Conservation (phyloP, 2,329 filamentous ascomycete genomes). For the Fusarium virguliforme region DNA sequence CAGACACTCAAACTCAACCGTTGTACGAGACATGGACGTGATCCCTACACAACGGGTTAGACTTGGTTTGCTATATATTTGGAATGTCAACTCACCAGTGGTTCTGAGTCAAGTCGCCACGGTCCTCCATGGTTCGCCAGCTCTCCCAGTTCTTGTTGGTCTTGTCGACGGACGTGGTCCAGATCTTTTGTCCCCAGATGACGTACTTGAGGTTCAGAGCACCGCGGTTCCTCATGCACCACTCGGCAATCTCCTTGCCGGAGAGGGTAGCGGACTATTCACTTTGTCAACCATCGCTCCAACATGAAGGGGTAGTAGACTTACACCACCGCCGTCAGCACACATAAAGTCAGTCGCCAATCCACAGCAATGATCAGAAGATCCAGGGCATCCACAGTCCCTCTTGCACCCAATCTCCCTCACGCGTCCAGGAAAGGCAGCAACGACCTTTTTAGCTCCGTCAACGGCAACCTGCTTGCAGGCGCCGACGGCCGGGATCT, state of each 20-base stretch:
- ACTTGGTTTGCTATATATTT: background rate
- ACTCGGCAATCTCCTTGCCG: slow-evolving; percentile 64
- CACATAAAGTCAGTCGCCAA: slow-evolving; percentile 59
- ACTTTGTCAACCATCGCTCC: background rate
- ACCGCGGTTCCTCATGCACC: slow-evolving; percentile 63
- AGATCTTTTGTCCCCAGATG: slow-evolving; percentile 67
- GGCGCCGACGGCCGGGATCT: slow-evolving; percentile 55
- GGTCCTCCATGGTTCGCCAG: slow-evolving; percentile 63
- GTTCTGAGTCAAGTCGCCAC: slow-evolving; percentile 60
- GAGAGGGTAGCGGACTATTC: slow-evolving; percentile 56
- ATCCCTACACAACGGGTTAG: slow-evolving; percentile 39
- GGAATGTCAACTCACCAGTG: slow-evolving; percentile 57
- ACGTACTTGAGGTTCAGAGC: slow-evolving; percentile 64
- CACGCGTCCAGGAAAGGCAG: slow-evolving; percentile 56
- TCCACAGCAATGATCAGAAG: slow-evolving; percentile 59
- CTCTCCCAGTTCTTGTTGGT: slow-evolving; percentile 57
- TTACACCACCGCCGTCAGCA: slow-evolving; percentile 58
- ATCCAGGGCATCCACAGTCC: slow-evolving; percentile 54
- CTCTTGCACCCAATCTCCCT: slow-evolving; percentile 56
- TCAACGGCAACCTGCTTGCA: slow-evolving; percentile 58
- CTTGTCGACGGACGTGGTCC: slow-evolving; percentile 57
- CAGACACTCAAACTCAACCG: slow-evolving; percentile 14
- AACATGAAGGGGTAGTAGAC: slow-evolving; percentile 29
- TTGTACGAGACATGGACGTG: slow-evolving; percentile 52
- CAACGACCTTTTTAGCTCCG: slow-evolving; percentile 56